Evolutionary conservation across 2,329 filamentous ascomycete species (phyloP), one percentile per base, ranked within the genome.

Genomic region (Didymella glomerata): DNA sequence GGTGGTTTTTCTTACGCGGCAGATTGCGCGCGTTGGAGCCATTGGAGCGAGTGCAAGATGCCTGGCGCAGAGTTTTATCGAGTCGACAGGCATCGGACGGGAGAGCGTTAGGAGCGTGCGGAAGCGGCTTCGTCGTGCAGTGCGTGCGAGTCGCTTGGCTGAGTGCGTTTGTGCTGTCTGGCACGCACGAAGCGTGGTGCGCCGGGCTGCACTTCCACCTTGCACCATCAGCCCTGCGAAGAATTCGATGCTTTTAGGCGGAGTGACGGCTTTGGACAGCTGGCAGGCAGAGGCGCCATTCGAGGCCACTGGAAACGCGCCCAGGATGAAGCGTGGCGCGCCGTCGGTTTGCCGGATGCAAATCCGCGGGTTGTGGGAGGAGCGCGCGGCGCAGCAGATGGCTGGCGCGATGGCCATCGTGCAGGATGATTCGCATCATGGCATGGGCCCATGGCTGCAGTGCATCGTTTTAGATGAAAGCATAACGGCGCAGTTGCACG

Each of bases 391-490:
- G 62, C 62, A 61, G 61, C 60, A 62, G 61, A 61, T 51, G 67
- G 59, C 61, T 58, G 62, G 64, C 63, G 61, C 57, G 58, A 64
- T 38, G 61, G 32, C 60, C 51, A 60, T 60, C 52, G 64, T 61
- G 63, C 60, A 63, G 54, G 42, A 67, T 68, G 66, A 68, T 69
- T 67, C 63, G 65, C 68, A 68, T 62, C 54, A 55, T 45, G 62
- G 49, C 62, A 62, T 61, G 61, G 60, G 57, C 65, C 55, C 54
- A 54, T 56, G 54, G 59, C 53, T 62, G 62, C 57, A 56, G 52
- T 62, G 66, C 66, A 57, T 60, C 56, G 61, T 51, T 63, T 71
- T 70, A 65, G 69, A 69, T 70, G 68, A 68, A 61, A 56, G 59
- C 60, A 70, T 54, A 70, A 69, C 64, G 65, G 69, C 60, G 58